Evolutionary conservation across 768 basidiomycete species (phyloP).

Genomic region (Krasilnikovozyma curviuscula): DNA sequence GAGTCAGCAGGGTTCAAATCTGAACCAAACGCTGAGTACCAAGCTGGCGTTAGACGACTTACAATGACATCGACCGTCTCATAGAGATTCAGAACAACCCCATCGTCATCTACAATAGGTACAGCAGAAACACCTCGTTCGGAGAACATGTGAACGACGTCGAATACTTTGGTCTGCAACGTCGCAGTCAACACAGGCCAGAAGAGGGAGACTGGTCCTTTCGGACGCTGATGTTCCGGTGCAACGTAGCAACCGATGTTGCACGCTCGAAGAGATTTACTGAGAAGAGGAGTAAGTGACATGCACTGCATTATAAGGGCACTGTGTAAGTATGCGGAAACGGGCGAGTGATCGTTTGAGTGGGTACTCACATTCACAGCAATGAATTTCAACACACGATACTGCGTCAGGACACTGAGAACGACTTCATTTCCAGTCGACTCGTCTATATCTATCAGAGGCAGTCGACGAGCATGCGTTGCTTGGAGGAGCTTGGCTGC

Average conservation of each 20-base stretch:
- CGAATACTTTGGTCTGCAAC: conserved; percentile 77
- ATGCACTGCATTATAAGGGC: not conserved
- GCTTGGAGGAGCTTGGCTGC: conserved; percentile 77
- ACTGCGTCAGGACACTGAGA: conserved; percentile 88
- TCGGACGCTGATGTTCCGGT: conserved; percentile 24
- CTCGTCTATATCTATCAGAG: conserved; percentile 77
- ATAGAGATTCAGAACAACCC: conserved; percentile 85
- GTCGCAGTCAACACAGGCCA: conserved; percentile 84
- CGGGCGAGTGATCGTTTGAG: too few species aligned
- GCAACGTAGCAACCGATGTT: conserved; percentile 77
- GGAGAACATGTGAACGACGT: conserved; percentile 97
- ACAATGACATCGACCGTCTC: conserved; percentile 99
- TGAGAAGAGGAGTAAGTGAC: conserved; percentile 31
- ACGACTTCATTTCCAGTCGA: conserved; percentile 92
- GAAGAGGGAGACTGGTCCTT: conserved; percentile 28
- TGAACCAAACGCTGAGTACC: not conserved
- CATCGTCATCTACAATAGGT: conserved; percentile 64
- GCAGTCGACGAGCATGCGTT: conserved; percentile 84
- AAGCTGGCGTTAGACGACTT: conserved; percentile 24
- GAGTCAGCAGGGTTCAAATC: not conserved
- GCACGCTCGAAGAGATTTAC: conserved; percentile 49
- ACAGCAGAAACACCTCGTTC: conserved; percentile 89
- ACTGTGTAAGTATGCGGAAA: not conserved
- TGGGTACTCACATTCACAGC: conserved; percentile 62
- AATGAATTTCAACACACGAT: conserved; percentile 93